Evolutionary conservation across 306 rosid genomes (phyloP), one percentile per base, ranked within the genome.

Genomic region (Phaseolus lunatus): DNA sequence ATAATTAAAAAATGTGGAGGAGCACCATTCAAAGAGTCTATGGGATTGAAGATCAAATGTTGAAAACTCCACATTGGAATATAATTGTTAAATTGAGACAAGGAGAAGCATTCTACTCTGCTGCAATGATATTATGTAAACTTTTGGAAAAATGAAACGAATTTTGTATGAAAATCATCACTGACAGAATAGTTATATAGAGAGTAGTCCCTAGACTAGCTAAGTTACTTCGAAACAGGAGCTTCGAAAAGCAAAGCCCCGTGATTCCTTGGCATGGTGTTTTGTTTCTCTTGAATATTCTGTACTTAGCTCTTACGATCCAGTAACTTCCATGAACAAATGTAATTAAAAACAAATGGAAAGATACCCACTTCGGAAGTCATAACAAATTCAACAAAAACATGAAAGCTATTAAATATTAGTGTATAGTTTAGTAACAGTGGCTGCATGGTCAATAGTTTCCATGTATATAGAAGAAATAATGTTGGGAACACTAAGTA

Each of bases 111-210:
- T 76, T 80, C 82, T 75, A 66, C 48, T 72, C 65, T 80, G 83
- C 71, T 77, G 82, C 72, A 72, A 67, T 56, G 33, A 13, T 31
- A 70, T 75, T 12, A 79, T 67, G 75, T 56, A 53, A 83, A 67
- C 74, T 78, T 80, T 81, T 79, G 29, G 78, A 82, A 77, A 49
- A 50, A 57, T 45, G 72, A 64, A 50, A 76, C 19, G 69, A 66
- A 80, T 75, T 79, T 49, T 26, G 24, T 70, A 63, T 74, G 85
- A 85, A 82, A 84, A 82, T 67, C 70, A 70, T 79, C 64, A 75
- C 86, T 77, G 94, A 89, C 94, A 92, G 53, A 79, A 67, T 79
- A 72, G 86, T 82, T 79, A 82, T 78, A 54, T 45, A 70, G 87
- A 77, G 85, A 82, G 83, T 84, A 84, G 78, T 86, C 84, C 79